Evolutionary conservation across 2,329 filamentous ascomycete species (phyloP).

Genomic region (Lasiodiplodia citricola): DNA sequence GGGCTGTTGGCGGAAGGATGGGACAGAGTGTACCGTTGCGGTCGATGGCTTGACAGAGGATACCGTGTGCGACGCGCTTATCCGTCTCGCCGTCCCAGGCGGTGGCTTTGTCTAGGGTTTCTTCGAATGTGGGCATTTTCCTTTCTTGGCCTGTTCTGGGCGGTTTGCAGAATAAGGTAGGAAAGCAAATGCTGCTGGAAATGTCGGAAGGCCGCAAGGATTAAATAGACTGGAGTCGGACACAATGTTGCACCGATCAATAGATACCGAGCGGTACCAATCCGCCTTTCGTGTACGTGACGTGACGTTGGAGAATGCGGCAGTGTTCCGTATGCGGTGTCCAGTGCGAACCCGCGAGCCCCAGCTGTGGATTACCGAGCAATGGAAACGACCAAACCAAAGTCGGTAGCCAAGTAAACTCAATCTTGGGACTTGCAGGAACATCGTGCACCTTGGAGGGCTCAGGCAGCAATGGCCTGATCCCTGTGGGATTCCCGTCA

Average conservation of each 20-base stretch:
- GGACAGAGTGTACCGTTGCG: background rate
- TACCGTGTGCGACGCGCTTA: background rate
- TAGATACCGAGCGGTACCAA: background rate
- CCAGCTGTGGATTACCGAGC: too few relatives aligned
- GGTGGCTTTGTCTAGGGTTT: background rate
- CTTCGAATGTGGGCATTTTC: constrained; percentile 26
- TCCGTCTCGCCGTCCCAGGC: background rate
- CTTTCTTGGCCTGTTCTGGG: constrained; percentile 32
- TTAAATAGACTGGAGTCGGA: background rate
- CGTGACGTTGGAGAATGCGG: background rate
- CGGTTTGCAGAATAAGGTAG: background rate
- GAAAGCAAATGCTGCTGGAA: background rate
- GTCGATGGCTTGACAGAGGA: background rate
- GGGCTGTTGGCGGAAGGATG: background rate
- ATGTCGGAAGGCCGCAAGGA: background rate
- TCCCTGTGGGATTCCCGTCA: background rate
- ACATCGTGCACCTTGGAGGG: background rate
- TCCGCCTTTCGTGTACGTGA: background rate
- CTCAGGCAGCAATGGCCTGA: background rate
- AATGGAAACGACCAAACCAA: too few relatives aligned
- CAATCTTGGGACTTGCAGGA: background rate
- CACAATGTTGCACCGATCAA: background rate
- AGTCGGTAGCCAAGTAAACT: background rate
- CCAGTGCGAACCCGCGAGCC: background rate
- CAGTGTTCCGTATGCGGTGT: background rate